Evolutionary conservation across 1,139 yeast genomes (phyloP).

Genomic region (Tardiomyces digboiensis): DNA sequence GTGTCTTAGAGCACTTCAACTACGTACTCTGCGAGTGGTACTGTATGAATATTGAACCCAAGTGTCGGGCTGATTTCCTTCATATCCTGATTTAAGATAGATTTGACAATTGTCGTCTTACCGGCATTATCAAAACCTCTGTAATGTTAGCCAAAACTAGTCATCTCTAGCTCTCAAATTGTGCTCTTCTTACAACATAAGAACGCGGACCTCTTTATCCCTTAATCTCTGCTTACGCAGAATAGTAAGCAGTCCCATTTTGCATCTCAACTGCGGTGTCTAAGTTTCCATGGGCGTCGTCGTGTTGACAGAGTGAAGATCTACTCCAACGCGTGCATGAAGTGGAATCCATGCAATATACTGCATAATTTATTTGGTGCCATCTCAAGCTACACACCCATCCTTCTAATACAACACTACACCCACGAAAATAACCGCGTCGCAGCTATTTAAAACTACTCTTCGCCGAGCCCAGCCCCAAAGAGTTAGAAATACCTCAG

Average conservation of each 20-base stretch:
- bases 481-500: background rate
- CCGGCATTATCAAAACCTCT: constrained; percentile 83
- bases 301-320: too few relatives aligned
- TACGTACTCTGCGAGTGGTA: constrained; percentile 21
- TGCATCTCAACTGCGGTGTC: too few relatives aligned
- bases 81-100: constrained; percentile 33
- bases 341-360: too few relatives aligned
- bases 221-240: constrained; percentile 75
- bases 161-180: too few relatives aligned
- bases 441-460: too few relatives aligned
- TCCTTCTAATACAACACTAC: too few relatives aligned
- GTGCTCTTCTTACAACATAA: constrained; percentile 40
- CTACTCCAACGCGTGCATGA: too few relatives aligned
- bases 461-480: too few relatives aligned
- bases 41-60: constrained; percentile 54
- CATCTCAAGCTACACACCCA: too few relatives aligned
- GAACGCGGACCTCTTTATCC: constrained; percentile 65
- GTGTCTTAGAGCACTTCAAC: constrained; percentile 1
- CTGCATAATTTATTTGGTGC: too few relatives aligned
- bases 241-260: constrained; percentile 78
- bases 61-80: constrained; percentile 47
- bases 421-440: too few relatives aligned
- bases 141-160: constrained; percentile 7
- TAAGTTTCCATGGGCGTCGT: too few relatives aligned
- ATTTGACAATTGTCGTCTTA: constrained; percentile 68